Conservation (phyloP, 176 grass and related monocot genomes). For the Oryza longistaminata region DNA sequence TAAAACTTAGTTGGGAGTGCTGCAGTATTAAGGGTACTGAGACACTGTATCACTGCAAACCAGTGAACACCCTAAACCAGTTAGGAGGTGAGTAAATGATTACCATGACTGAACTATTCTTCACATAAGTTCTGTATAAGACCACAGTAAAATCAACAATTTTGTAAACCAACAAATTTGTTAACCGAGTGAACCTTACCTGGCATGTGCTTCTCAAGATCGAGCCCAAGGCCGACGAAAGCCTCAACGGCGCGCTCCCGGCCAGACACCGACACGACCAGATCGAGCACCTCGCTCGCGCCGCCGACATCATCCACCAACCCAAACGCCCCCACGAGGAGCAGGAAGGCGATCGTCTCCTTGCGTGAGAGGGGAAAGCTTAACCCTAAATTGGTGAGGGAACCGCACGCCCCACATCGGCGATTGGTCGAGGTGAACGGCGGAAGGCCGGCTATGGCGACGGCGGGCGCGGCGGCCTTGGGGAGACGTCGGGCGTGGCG, state of each 20-base stretch:
- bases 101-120: background rate
- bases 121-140: background rate
- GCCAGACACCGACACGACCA: constrained; percentile 32
- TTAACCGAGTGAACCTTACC: constrained; percentile 7
- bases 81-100: background rate
- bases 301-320: constrained; percentile 50
- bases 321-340: constrained; percentile 47
- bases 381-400: too few relatives aligned
- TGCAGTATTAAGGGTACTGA: background rate
- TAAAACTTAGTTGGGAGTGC: background rate
- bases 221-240: constrained; percentile 42
- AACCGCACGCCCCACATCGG: too few relatives aligned
- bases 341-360: constrained; percentile 41
- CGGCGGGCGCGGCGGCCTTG: too few relatives aligned
- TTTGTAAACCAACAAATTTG: background rate
- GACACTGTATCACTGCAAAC: background rate
- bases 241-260: constrained; percentile 45
- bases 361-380: background rate
- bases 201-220: constrained; percentile 35
- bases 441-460: too few relatives aligned
- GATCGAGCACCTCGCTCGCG: constrained; percentile 33
- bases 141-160: background rate
- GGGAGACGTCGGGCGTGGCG: too few relatives aligned
- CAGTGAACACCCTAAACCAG: background rate
- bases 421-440: too few relatives aligned